Percentiles rank a stretch among this genome's conserved stretches.
Conservation (phyloP, 768 basidiomycete genomes). For the Hygrocybe coccinea region DNA sequence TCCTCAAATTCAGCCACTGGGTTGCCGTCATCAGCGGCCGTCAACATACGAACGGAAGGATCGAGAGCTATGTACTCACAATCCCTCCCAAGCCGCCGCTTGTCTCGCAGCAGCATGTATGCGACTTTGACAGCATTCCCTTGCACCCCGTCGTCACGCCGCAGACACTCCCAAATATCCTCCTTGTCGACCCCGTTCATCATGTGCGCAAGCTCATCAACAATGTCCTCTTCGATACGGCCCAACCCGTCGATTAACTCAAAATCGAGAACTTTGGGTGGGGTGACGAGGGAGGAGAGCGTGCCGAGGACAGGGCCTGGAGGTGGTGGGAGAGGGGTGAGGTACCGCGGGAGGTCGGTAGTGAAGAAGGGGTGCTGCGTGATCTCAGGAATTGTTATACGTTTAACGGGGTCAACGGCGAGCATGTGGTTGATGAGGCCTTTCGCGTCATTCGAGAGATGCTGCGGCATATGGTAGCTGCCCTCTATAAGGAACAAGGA, state of each 20-base stretch:
- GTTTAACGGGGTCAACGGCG: conserved; percentile 88
- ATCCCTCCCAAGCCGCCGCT: conserved; percentile 76
- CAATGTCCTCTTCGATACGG: conserved; percentile 85
- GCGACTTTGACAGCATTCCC: conserved; percentile 96
- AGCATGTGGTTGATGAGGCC: conserved; percentile 86
- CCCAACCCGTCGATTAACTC: conserved; percentile 91
- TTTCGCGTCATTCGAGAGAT: conserved; percentile 72
- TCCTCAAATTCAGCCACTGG: conserved; percentile 75
- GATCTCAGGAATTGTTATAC: conserved; percentile 91
- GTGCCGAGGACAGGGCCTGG: conserved; percentile 75
- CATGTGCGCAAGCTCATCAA: conserved; percentile 70
- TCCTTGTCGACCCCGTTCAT: conserved; percentile 75
- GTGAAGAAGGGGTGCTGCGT: conserved; percentile 88
- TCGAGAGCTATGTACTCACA: conserved; percentile 44
- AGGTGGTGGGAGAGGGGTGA: conserved; percentile 72
- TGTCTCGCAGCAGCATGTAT: conserved; percentile 89
- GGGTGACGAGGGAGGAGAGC: conserved; percentile 65
- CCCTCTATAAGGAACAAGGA: conserved; percentile 56
- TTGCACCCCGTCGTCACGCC: conserved; percentile 75
- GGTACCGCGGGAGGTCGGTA: conserved; percentile 78
- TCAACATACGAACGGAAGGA: neutral
- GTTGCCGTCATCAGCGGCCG: neutral
- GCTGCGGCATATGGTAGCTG: conserved; percentile 76
- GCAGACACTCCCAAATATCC: conserved; percentile 82
- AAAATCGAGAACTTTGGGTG: conserved; percentile 65